Conservation (phyloP, 2,329 filamentous ascomycete genomes). For the Fusarium clavum region DNA sequence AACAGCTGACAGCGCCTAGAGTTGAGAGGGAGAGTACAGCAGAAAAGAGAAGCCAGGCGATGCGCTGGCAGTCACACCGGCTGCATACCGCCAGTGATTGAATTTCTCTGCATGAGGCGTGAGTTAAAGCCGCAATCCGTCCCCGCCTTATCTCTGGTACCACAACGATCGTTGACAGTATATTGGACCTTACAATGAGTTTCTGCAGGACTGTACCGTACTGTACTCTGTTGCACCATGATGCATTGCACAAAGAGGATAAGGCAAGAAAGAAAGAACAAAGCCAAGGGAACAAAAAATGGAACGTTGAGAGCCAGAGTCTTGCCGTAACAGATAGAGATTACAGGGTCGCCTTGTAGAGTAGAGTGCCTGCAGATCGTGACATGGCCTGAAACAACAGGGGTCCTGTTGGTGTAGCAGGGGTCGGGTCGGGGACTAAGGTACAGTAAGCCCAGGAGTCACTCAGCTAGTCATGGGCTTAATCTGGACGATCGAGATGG, state of each 20-base stretch:
- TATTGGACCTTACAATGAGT: slow-evolving; percentile 10
- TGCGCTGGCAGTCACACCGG: slow-evolving; percentile 34
- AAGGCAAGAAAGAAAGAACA: slow-evolving; percentile 7
- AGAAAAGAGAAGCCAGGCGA: slow-evolving; percentile 14
- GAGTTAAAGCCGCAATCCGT: neutral
- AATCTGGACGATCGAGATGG: slow-evolving; percentile 16
- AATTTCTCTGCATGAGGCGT: neutral
- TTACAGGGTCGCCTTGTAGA: slow-evolving; percentile 38
- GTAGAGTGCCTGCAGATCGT: slow-evolving; percentile 41
- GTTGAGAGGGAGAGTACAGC: slow-evolving; percentile 7
- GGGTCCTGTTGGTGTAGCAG: slow-evolving; percentile 19
- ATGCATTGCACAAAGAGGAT: slow-evolving; percentile 21
- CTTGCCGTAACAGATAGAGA: slow-evolving; percentile 40
- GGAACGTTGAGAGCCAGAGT: slow-evolving; percentile 4
- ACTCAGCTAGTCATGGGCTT: slow-evolving; percentile 13
- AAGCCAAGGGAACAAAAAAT: slow-evolving; percentile 3
- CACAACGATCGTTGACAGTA: slow-evolving; percentile 1
- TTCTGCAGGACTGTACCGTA: neutral
- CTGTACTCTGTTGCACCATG: slow-evolving; percentile 10
- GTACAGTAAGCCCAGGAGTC: neutral
- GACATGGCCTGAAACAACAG: slow-evolving; percentile 30
- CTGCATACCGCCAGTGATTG: neutral
- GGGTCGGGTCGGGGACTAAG: neutral
- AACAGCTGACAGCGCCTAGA: neutral
- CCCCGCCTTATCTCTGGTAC: slow-evolving; percentile 11